These are phyloP conservation scores for Phoenix roebelenii DNA, from an alignment of 176 grass and related monocot species.

Conservation along the genomic window DNA sequence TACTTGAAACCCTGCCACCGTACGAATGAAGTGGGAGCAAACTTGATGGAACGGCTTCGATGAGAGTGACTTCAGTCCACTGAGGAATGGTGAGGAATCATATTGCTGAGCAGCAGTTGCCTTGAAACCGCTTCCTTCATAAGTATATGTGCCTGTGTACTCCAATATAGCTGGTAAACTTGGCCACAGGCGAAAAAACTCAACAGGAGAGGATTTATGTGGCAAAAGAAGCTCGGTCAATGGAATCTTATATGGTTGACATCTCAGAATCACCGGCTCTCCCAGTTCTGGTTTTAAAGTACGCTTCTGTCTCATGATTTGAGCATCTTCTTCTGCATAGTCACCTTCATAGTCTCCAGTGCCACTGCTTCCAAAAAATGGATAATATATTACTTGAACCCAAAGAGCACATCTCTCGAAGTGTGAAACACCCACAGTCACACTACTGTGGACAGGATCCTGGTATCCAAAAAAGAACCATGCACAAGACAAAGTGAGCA, in stretches of 20 bases:
- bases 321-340: conserved; percentile 92
- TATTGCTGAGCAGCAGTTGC: conserved; percentile 98
- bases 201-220: conserved; percentile 78
- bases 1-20: conserved; percentile 95
- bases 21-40: conserved; percentile 92
- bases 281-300: conserved; percentile 60
- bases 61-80: conserved; percentile 71
- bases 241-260: conserved; percentile 92
- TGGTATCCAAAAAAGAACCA: conserved; percentile 17
- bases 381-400: conserved; percentile 97
- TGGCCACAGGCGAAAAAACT: conserved; percentile 94
- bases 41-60: conserved; percentile 96
- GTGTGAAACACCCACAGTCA: conserved; percentile 95
- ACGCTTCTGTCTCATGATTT: conserved; percentile 68
- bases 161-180: conserved; percentile 86
- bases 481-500: neutral
- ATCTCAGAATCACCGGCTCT: conserved; percentile 74
- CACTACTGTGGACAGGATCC: conserved; percentile 94
- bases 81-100: conserved; percentile 78
- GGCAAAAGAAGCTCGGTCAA: conserved; percentile 84
- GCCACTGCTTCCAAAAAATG: conserved; percentile 62
- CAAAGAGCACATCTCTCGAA: conserved; percentile 94
- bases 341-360: conserved; percentile 75
- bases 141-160: conserved; percentile 84
- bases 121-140: conserved; percentile 98